These are phyloP conservation scores for Proliferodiscus dingleyae DNA, from an alignment of 2,329 filamentous ascomycete species.

Conservation along the genomic window DNA sequence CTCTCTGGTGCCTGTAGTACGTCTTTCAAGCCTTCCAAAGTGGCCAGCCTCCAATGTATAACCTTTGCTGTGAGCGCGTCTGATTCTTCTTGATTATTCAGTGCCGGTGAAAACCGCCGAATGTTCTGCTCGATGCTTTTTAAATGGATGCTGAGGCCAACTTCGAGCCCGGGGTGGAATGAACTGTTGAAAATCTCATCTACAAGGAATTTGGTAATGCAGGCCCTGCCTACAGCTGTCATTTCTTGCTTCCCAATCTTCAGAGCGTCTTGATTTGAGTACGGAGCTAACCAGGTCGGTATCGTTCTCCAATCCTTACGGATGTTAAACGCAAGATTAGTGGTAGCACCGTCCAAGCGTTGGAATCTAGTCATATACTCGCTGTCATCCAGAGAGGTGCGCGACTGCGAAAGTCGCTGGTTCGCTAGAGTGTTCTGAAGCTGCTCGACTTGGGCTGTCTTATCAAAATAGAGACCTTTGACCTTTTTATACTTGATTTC, in stretches of 20 bases:
- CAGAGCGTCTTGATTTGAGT: slow-evolving; percentile 80
- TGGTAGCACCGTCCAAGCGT: slow-evolving; percentile 87
- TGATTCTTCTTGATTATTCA: slow-evolving; percentile 78
- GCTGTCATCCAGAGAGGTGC: slow-evolving; percentile 89
- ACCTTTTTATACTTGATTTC: slow-evolving; percentile 97
- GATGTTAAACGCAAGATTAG: slow-evolving; percentile 92
- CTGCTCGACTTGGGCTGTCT: slow-evolving; percentile 83
- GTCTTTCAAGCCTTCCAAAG: slow-evolving; percentile 81
- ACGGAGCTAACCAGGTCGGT: slow-evolving; percentile 72
- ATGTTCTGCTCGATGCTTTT: slow-evolving; percentile 88
- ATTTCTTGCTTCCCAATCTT: slow-evolving; percentile 92
- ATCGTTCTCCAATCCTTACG: slow-evolving; percentile 87
- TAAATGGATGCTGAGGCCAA: slow-evolving; percentile 67
- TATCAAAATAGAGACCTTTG: slow-evolving; percentile 94
- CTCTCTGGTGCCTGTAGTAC: slow-evolving; percentile 61
- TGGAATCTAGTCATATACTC: slow-evolving; percentile 89
- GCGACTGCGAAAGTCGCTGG: slow-evolving; percentile 88
- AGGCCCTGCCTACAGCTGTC: slow-evolving; percentile 87
- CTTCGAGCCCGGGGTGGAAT: slow-evolving; percentile 86
- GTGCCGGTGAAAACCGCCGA: slow-evolving; percentile 66
- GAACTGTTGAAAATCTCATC: slow-evolving; percentile 87
- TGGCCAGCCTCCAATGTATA: slow-evolving; percentile 88
- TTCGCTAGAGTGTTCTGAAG: slow-evolving; percentile 97
- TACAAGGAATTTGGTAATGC: slow-evolving; percentile 84
- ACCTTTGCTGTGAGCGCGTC: slow-evolving; percentile 84